Percentiles rank a stretch among this genome's conserved stretches.
phyloP scores from a whole-genome alignment of 73 alveolate species.

The Effrenium voratum region DNA sequence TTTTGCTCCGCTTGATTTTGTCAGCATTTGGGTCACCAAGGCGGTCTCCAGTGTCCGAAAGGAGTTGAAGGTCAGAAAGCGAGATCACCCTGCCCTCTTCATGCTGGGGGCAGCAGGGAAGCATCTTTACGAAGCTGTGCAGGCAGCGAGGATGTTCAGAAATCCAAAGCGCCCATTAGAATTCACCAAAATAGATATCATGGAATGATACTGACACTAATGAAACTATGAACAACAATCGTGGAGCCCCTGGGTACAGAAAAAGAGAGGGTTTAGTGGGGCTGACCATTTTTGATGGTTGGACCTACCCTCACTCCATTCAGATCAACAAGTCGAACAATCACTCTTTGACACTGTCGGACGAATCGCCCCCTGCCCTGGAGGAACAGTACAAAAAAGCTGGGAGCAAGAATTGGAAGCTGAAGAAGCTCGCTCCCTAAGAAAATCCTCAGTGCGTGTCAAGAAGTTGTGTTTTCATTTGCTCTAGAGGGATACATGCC shows the following conservation, averaged over 20 bases:
- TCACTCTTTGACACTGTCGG: background rate
- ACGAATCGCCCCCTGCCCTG: background rate
- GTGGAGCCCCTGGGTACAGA: too few species aligned
- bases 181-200: too few species aligned
- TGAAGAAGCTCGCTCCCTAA: constrained; percentile 40
- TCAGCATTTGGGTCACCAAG: background rate
- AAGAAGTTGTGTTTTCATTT: background rate
- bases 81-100: constrained; percentile 90
- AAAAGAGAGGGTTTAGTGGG: too few species aligned
- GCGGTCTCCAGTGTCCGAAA: constrained; percentile 83
- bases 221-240: too few species aligned
- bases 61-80: constrained; percentile 83
- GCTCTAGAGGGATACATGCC: background rate
- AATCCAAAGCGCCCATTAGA: too few species aligned
- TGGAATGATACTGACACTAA: too few species aligned
- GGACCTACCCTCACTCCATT: too few species aligned
- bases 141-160: too few species aligned
- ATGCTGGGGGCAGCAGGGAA: constrained; percentile 88
- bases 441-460: background rate
- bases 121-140: constrained; percentile 91
- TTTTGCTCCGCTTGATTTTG: background rate
- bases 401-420: constrained; percentile 84
- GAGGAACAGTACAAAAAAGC: constrained; percentile 84
- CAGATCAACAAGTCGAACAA: too few species aligned
- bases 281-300: too few species aligned